Base-by-base conservation (phyloP, 495 filamentous ascomycete genomes). In the Podospora tetraspora region DNA sequence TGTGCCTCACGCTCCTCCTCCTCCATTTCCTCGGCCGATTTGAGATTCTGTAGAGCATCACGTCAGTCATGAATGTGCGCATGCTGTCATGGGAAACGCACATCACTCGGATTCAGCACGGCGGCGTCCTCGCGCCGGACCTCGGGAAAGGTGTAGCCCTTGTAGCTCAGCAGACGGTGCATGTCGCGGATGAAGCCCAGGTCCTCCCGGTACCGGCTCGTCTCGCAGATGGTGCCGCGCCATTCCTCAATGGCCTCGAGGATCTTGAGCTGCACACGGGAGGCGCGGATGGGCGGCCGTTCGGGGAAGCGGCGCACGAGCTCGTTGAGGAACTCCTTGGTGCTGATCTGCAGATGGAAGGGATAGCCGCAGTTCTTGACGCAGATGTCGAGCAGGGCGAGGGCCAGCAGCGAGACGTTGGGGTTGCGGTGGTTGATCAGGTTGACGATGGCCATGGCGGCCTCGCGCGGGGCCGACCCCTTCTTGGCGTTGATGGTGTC, bases 301-400 rank as follows among this genome's bases (percentile, higher is more conserved):
- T 99, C 95, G 67, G 95, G 95, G 76, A 99, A 99, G 64, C 94
- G 86, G 67, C 95, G 90, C 29, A 99, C 95, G 70, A 99, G 89
- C 84, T 99, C 95, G 83, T 98, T 99, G 66, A 99, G 87, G 74
- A 99, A 98, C 73, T 99, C 95, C 78, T 99, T 99, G 66, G 95
- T 98, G 77, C 90, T 92, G 78, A 99, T 97, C 80, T 99, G 95
- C 56, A 99, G 89, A 69, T 99, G 95, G 79, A 99, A 99, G 21
- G 96, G 93, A 80, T 99, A 99, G 73, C 95, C 95, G 87, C 95
- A 99, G 79, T 99, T 99, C 82, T 99, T 99, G 77, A 97, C 95
- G 78, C 94, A 98, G 61, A 98, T 98, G 76, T 99, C 95, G 75
- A 99, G 90, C 64, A 99, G 88, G 86, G 90, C 82, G 76, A 99